Conservation (phyloP, 495 filamentous ascomycete species). For the Podospora fimiseda region DNA sequence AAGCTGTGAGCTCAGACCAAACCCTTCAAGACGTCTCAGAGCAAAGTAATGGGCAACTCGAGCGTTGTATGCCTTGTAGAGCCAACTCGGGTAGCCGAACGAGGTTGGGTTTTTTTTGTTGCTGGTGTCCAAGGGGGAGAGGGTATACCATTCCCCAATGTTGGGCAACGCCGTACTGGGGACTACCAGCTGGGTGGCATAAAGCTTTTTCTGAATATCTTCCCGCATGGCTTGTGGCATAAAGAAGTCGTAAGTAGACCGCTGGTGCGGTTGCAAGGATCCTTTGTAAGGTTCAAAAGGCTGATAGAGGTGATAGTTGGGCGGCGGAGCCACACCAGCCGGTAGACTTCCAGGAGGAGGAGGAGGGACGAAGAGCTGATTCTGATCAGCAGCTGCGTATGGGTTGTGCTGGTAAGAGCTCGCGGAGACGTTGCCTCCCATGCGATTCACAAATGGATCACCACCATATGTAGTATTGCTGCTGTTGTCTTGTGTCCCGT, state of each 20-base stretch:
- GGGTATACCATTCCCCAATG: conserved; percentile 81
- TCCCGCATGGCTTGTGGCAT: conserved; percentile 77
- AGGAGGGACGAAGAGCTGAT: conserved; percentile 43
- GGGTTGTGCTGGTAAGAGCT: conserved; percentile 22
- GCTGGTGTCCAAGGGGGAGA: conserved; percentile 82
- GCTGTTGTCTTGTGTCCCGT: conserved; percentile 53
- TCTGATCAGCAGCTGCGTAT: conserved; percentile 34
- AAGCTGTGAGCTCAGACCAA: conserved; percentile 76
- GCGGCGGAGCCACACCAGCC: conserved; percentile 57
- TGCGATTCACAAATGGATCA: background rate
- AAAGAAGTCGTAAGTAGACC: conserved; percentile 82
- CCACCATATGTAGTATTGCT: conserved; percentile 43
- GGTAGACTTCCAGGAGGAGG: conserved; percentile 33
- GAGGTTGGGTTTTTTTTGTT: conserved; percentile 61
- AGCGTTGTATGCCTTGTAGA: conserved; percentile 89
- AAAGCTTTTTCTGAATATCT: conserved; percentile 81
- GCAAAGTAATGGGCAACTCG: conserved; percentile 81
- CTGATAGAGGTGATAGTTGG: conserved; percentile 90
- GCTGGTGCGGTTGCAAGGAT: conserved; percentile 73
- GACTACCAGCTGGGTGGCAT: conserved; percentile 76
- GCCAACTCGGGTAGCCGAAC: conserved; percentile 84
- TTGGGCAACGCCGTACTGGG: conserved; percentile 68
- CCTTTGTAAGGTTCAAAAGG: conserved; percentile 76
- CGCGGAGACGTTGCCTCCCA: background rate
- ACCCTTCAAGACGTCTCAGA: conserved; percentile 74